phyloP scores from a whole-genome alignment of 805 yeast species.

The Hermanozyma aechmeae region DNA sequence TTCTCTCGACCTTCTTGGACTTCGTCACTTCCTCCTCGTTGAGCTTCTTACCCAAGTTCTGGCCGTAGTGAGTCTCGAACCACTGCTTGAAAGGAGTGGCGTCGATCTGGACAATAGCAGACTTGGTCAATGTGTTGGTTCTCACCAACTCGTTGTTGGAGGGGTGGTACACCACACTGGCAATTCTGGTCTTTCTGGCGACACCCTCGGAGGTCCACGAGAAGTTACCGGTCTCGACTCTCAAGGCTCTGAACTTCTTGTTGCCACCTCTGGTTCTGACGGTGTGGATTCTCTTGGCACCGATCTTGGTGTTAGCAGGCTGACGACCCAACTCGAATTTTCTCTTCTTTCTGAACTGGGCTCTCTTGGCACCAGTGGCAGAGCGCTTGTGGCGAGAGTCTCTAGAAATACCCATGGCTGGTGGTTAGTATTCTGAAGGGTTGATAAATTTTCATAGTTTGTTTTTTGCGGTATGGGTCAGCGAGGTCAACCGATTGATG shows the following conservation, averaged over 20 bases:
- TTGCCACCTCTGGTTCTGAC: conserved; percentile 99
- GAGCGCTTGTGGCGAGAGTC: conserved; percentile 99
- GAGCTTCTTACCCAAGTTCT: conserved; percentile 81
- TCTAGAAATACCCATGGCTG: conserved; percentile 99
- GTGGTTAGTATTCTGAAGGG: too few relatives aligned
- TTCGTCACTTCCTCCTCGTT: conserved; percentile 55
- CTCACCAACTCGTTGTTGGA: conserved; percentile 99
- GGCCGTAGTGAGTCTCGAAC: conserved; percentile 98
- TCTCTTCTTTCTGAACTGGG: conserved; percentile 99
- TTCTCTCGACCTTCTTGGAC: conserved; percentile 79
- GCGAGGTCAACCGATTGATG: too few relatives aligned
- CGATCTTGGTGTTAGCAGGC: conserved; percentile 98
- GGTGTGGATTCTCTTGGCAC: conserved; percentile 96
- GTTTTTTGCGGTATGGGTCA: too few relatives aligned
- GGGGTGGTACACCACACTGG: conserved; percentile 97
- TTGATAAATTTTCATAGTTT: too few relatives aligned
- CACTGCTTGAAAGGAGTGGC: conserved; percentile 99
- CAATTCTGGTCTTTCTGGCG: conserved; percentile 97
- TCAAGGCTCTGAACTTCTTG: conserved; percentile 99
- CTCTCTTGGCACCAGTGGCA: conserved; percentile 99
- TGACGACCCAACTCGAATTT: conserved; percentile 99
- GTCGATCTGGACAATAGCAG: conserved; percentile 98
- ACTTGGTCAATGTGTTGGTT: conserved; percentile 98
- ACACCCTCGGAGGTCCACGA: conserved; percentile 99
- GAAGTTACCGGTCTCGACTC: conserved; percentile 98